phyloP scores from a whole-genome alignment of 345 rosid species.

The Abelmoschus esculentus region DNA sequence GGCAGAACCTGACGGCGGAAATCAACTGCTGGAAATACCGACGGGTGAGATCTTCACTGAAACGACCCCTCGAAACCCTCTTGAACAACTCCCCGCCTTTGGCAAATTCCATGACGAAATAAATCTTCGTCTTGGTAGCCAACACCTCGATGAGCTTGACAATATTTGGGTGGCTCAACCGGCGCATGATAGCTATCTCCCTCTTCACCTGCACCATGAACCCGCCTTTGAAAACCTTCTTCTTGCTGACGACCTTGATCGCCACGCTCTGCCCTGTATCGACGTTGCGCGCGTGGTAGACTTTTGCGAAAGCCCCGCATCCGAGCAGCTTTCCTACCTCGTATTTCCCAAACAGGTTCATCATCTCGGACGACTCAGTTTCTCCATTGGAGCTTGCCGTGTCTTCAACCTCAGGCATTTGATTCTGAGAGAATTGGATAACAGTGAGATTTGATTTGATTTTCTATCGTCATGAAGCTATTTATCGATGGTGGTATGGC shows the following conservation, averaged over 20 bases:
- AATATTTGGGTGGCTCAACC: slow-evolving; percentile 51
- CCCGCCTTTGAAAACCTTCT: slow-evolving; percentile 49
- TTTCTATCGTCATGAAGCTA: background rate
- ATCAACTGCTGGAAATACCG: slow-evolving; percentile 79
- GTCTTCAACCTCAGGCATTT: slow-evolving; percentile 2
- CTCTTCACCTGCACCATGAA: slow-evolving; percentile 40
- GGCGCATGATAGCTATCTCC: slow-evolving; percentile 83
- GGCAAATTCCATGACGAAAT: slow-evolving; percentile 84
- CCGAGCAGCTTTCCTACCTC: slow-evolving; percentile 82
- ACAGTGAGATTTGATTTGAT: background rate
- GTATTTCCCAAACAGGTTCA: slow-evolving; percentile 52
- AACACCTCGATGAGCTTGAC: slow-evolving; percentile 69
- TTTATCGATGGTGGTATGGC: background rate
- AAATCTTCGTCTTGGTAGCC: slow-evolving; percentile 72
- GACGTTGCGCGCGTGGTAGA: slow-evolving; percentile 55
- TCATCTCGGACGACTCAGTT: slow-evolving; percentile 6
- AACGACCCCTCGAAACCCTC: slow-evolving; percentile 58
- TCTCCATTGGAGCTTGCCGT: slow-evolving; percentile 4
- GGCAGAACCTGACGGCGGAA: slow-evolving; percentile 72
- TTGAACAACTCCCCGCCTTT: slow-evolving; percentile 90
- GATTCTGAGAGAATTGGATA: background rate
- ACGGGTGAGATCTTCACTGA: slow-evolving; percentile 86
- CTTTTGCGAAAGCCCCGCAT: slow-evolving; percentile 80
- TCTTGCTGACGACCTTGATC: slow-evolving; percentile 75
- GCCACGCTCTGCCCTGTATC: slow-evolving; percentile 73